Evolutionary conservation across 768 basidiomycete species (phyloP).

Genomic region (Mrakia hoshinonis): DNA sequence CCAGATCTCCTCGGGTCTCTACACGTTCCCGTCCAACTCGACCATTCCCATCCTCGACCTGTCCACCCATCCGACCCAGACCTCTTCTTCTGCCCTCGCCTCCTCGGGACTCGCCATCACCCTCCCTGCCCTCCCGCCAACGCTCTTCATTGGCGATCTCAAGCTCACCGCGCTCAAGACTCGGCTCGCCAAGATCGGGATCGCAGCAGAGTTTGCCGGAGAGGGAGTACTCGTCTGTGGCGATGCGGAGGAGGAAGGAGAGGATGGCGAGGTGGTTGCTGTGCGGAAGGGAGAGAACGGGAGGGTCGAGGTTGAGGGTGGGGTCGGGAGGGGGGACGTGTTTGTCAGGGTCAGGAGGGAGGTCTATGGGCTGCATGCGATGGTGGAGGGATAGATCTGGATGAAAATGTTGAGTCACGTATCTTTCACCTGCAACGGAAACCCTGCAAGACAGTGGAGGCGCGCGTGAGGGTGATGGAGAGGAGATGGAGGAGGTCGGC

Average conservation of each 20-base stretch:
- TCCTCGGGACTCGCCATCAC: conserved; percentile 33
- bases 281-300: conserved; percentile 81
- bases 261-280: conserved; percentile 50
- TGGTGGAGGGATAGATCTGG: conserved; percentile 45
- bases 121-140: conserved; percentile 61
- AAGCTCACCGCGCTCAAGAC: conserved; percentile 81
- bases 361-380: conserved; percentile 82
- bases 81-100: conserved; percentile 7
- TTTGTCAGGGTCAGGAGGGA: conserved; percentile 83
- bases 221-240: conserved; percentile 88
- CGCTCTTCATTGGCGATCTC: conserved; percentile 95
- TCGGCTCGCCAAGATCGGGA: conserved; percentile 61
- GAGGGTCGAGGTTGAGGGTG: conserved; percentile 80
- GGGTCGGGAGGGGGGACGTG: conserved; percentile 58
- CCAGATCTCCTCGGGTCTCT: conserved; percentile 70
- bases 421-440: too few relatives aligned
- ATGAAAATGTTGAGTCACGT: neutral
- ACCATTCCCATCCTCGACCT: conserved; percentile 83
- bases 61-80: conserved; percentile 20
- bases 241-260: conserved; percentile 31
- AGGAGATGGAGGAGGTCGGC: too few relatives aligned
- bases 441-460: too few relatives aligned
- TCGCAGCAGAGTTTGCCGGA: conserved; percentile 90
- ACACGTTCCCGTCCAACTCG: conserved; percentile 73
- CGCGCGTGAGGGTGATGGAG: too few relatives aligned